These are phyloP conservation scores for Pyrus hybrid DNA, from an alignment of 331 rosid genomes.

Conservation along the genomic window DNA sequence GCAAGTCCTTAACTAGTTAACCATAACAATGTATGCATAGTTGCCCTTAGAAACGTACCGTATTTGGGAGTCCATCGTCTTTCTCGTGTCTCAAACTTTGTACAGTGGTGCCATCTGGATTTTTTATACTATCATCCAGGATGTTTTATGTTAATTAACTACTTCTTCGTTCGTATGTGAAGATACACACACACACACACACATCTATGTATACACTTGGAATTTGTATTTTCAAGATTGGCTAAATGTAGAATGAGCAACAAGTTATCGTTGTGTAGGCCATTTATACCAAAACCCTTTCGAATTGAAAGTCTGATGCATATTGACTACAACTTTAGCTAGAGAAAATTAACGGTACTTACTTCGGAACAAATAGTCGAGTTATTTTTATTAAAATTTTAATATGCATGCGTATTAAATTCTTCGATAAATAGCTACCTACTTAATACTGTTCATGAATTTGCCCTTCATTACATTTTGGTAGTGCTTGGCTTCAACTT, in stretches of 20 bases:
- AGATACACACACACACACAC: neutral
- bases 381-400: neutral
- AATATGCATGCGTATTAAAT: too few species aligned
- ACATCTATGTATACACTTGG: neutral
- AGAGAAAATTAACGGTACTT: neutral
- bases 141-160: neutral
- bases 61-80: neutral
- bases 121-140: neutral
- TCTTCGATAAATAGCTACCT: too few species aligned
- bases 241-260: neutral
- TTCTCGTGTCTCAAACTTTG: neutral
- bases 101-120: neutral
- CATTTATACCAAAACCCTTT: neutral
- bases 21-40: neutral
- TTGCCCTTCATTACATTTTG: neutral
- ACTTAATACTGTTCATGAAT: neutral
- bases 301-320: neutral
- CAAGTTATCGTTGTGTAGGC: neutral
- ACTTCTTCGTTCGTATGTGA: neutral
- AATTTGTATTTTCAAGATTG: neutral
- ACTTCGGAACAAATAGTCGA: neutral
- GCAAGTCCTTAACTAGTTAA: neutral
- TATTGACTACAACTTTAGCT: neutral
- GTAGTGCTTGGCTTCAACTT: conserved; percentile 2
- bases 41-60: neutral